Evolutionary conservation across 306 rosid species (phyloP), one percentile per base, ranked within the genome.

Genomic region (Cicer judaicum): DNA sequence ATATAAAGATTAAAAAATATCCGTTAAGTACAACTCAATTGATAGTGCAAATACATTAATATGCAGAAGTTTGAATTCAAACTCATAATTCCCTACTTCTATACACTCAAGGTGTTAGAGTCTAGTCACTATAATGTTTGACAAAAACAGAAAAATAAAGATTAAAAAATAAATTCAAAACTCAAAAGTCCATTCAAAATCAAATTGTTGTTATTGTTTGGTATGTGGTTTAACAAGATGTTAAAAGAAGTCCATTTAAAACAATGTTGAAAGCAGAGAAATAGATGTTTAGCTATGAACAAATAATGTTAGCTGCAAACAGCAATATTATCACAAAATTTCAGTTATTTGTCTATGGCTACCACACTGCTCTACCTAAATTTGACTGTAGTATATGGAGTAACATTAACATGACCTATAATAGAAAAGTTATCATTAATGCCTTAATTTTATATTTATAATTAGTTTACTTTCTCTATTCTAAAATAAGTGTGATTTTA

Each of bases 401-500:
- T 71, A 69, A 42, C 52, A 41, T 56, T 42, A 64, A 55, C 60
- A 62, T 78, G 36, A 16, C 65, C 14, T 48, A 61, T 40, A 64
- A 14, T 52, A 16, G 19, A 68, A 79, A 73, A 5, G 9, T 44
- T 8, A 38, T n/a, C 14, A 66, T 10, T 10, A 6, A 47, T 34
- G 16, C 11, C 12, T 13, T 46, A 7, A 2, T 49, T 44, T 67
- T 64, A 62, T 44, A 71, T 64, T 64, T 53, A 72, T 24, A 62
- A 29, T 10, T 11, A 15, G 29, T 13, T 8, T 64, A n/a, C 61
- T n/a, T 59, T 43, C 50, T 29, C 34, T 29, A 2, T 29, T 29
- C 34, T 0, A 2, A 29, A 29, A 29, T 29, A 29, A 29, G 34
- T 29, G 5, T 29, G 34, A 29, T 29, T 29, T 29, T 29, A 29